Conservation (phyloP, 2,329 filamentous ascomycete species). For the Cladophialophora carrionii region DNA sequence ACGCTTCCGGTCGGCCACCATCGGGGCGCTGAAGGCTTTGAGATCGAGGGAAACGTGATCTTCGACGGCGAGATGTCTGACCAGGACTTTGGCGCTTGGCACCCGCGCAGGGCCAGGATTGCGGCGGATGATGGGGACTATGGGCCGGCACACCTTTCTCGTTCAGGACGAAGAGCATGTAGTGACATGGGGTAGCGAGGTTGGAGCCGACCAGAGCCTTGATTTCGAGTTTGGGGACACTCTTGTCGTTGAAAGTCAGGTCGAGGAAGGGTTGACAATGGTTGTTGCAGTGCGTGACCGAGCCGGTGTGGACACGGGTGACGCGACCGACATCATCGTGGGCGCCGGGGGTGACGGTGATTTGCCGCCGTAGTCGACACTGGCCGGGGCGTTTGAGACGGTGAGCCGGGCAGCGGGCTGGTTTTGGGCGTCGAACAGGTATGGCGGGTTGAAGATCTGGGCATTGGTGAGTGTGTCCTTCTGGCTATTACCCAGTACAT, state of each 20-base stretch:
- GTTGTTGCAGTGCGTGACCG: constrained; percentile 3
- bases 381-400: background rate
- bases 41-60: background rate
- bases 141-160: background rate
- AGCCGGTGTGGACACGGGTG: background rate
- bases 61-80: background rate
- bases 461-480: constrained; percentile 1
- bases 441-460: constrained; percentile 1
- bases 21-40: background rate
- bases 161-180: constrained; percentile 8
- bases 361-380: background rate
- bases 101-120: background rate
- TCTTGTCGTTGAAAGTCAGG: background rate
- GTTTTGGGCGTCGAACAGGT: background rate
- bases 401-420: background rate
- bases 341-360: background rate
- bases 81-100: background rate
- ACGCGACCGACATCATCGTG: background rate
- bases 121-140: background rate
- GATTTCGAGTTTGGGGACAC: background rate
- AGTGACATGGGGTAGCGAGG: background rate
- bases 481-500: background rate
- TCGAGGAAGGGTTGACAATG: background rate
- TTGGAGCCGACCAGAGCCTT: background rate
- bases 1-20: background rate